Evolutionary conservation across 2,329 filamentous ascomycete genomes (phyloP), one percentile per base, ranked within the genome.

Genomic region (Trichoderma asperellum): DNA sequence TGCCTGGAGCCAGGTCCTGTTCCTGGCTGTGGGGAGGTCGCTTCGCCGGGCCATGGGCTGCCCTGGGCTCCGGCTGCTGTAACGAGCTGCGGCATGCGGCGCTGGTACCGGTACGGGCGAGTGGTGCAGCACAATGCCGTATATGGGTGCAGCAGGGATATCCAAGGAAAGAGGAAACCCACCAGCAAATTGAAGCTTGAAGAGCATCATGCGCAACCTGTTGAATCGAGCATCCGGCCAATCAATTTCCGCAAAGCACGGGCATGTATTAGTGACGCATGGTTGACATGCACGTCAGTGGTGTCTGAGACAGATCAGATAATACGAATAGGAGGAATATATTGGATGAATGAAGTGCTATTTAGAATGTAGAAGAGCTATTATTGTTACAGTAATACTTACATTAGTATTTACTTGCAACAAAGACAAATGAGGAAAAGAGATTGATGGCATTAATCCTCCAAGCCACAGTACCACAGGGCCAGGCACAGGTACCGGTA

Each of bases 231-330:
- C 3, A 35, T 55, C 61, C 24, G 49, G 49, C 43, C 61, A 64
- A 64, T 55, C 61, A 61, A 55, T 64, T 64, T 55, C 61, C 61
- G 61, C 61, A 55, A 14, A 21, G 7, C 49, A 53, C 24, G 24
- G 49, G 21, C 43, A 55, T 18, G 40, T 40, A 18, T 29, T 27
- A n/a, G 8, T 24, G 43, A 24, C 47, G 24, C 47, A 10, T 43
- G 40, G 40, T n/a, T 43, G 8, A 43, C 12, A 16, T 43, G 37
- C 16, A 43, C 37, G 7, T 43, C 16, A 49, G 43, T 49, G n/a
- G 43, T 49, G 43, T 49, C n/a, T 21, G 10, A 12, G n/a, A 47
- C 8, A 6, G n/a, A 37, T 37, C 35, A 1, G 10, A 37, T 12
- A 37, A 37, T 37, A 11, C 32, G 32, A 32, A 5, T 32, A 32